Evolutionary conservation across 306 rosid genomes (phyloP).

Genomic region (Glycine tomentella): DNA sequence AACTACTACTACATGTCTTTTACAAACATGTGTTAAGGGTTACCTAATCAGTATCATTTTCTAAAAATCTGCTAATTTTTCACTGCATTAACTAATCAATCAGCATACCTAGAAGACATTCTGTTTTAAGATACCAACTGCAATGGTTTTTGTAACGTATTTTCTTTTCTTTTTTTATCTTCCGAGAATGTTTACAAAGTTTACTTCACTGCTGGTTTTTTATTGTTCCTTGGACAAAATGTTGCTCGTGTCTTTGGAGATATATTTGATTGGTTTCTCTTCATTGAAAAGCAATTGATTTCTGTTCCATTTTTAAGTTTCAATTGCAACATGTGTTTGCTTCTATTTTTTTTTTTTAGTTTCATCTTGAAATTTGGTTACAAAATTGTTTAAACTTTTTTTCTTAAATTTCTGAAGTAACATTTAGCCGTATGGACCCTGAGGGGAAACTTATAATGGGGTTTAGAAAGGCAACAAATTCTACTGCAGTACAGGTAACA

Average conservation of each 20-base stretch:
- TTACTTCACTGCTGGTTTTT: not conserved
- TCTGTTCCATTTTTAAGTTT: slow-evolving; percentile 28
- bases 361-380: slow-evolving; percentile 29
- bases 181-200: slow-evolving; percentile 17
- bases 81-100: slow-evolving; percentile 10
- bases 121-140: slow-evolving; percentile 30
- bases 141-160: slow-evolving; percentile 8
- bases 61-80: slow-evolving; percentile 22
- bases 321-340: not conserved
- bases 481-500: slow-evolving; percentile 80
- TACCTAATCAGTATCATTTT: not conserved
- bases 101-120: slow-evolving; percentile 18
- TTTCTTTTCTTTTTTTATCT: slow-evolving; percentile 14
- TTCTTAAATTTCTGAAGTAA: slow-evolving; percentile 62
- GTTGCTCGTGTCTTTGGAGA: slow-evolving; percentile 21
- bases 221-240: slow-evolving; percentile 1
- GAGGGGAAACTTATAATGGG: slow-evolving; percentile 99
- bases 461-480: slow-evolving; percentile 85
- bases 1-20: not conserved
- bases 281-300: slow-evolving; percentile 29
- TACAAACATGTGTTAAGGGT: not conserved
- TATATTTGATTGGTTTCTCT: slow-evolving; percentile 34
- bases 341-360: slow-evolving; percentile 10
- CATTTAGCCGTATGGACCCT: slow-evolving; percentile 99
- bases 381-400: not conserved